Evolutionary conservation across 148 eudicot genomes (phyloP), one percentile per base, ranked within the genome.

Genomic region (Simmondsia chinensis): DNA sequence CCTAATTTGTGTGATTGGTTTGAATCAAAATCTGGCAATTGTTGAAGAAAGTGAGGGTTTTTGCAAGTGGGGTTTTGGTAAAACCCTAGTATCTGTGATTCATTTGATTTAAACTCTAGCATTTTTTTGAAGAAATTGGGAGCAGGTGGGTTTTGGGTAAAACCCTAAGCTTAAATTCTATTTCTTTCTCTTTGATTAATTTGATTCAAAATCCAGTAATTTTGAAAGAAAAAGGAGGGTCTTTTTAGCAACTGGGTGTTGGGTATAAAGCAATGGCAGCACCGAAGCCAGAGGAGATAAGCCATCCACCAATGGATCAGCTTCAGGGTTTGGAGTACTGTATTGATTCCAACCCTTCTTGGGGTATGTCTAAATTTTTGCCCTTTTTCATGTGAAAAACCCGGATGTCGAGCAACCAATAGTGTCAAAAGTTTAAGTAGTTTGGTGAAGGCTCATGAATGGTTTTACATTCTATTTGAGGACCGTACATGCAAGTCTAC

Each of bases 241-340:
- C 21, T 17, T 41, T 16, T 12, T 4, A 26, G 49, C 14, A 28
- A 33, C 18, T 26, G 37, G 48, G 22, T 15, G 20, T 61, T 23
- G 2, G 6, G 33, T 27, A 9, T 9, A 7, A 26, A 59, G 53
- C 36, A 25, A 84, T 78, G 87, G 97, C 75, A 16, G 76, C 65
- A 43, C 48, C 66, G 39, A 91, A 91, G 65, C 70, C 75, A 46
- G 97, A 89, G 38, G 94, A 79, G 56, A 86, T 91, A 18, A 82
- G 70, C 40, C 94, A 91, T 48, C 89, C 86, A 48, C 83, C 95
- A 39, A 86, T 71, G 79, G 95, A 91, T 37, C 99, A 85, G 61
- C 89, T 91, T 45, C 99, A 86, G 32, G 99, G 95, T 3, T 71
- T 91, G 24, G 97, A 91, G 79, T 91, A 91, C 33, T 91, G 97